Conservation (phyloP, 352 stramenopile genomes). For the Blastocystis hominis region DNA sequence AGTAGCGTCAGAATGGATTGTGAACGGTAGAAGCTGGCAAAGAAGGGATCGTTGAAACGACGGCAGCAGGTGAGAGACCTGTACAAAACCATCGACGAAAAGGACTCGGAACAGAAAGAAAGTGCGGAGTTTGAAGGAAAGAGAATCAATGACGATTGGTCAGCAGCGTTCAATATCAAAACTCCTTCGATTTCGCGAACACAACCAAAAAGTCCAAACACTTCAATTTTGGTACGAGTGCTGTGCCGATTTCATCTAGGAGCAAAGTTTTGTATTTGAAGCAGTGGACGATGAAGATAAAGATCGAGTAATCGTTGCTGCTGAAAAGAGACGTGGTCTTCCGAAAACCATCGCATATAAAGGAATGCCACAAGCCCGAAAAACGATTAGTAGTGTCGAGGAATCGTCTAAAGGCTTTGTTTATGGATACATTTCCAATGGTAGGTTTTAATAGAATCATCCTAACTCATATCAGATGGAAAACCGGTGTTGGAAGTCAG, state of each 20-base stretch:
- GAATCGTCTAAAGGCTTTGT: not conserved
- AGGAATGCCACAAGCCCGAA: not conserved
- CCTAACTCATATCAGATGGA: not conserved
- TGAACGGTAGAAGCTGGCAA: constrained; percentile 8
- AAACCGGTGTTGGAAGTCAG: not conserved
- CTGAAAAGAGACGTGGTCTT: not conserved
- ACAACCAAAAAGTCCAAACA: not conserved
- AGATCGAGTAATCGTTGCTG: constrained; percentile 32
- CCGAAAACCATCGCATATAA: not conserved
- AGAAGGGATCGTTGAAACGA: constrained; percentile 40
- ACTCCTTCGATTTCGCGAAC: constrained; percentile 36
- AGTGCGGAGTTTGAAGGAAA: not conserved
- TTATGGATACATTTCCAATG: constrained; percentile 18
- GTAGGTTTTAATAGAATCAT: not conserved
- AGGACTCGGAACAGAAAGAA: not conserved
- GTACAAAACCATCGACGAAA: not conserved
- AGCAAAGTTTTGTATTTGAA: not conserved
- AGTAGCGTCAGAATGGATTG: not conserved
- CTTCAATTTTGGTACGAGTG: not conserved
- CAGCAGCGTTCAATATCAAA: constrained; percentile 26
- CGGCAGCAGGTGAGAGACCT: constrained; percentile 5
- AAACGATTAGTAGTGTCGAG: not conserved
- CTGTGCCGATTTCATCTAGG: not conserved
- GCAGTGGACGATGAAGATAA: constrained; percentile 19
- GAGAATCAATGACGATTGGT: not conserved